phyloP scores from a whole-genome alignment of 352 stramenopile genomes.

The Globisporangium recalcitrans region DNA sequence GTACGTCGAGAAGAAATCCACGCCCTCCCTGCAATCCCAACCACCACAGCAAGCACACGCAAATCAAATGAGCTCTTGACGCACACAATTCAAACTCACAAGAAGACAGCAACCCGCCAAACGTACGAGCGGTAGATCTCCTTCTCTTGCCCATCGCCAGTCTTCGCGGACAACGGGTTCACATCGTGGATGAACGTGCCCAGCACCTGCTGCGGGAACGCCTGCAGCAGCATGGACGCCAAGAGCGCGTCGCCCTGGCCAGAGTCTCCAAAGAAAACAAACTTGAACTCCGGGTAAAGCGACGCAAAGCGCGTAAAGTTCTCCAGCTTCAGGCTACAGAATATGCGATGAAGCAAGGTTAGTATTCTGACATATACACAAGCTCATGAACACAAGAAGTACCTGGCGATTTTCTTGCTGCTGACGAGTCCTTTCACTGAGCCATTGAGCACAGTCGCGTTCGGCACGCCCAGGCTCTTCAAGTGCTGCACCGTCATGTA shows the following conservation, averaged over 20 bases:
- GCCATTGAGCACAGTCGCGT: slow-evolving; percentile 77
- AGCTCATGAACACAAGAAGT: neutral
- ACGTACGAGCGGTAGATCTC: slow-evolving; percentile 50
- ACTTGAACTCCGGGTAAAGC: slow-evolving; percentile 81
- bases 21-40: slow-evolving; percentile 38
- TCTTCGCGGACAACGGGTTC: slow-evolving; percentile 43
- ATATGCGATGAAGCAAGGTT: neutral
- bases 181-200: slow-evolving; percentile 81
- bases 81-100: neutral
- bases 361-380: neutral
- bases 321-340: slow-evolving; percentile 60
- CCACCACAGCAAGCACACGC: neutral
- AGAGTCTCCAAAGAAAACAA: slow-evolving; percentile 83
- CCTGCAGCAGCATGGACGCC: slow-evolving; percentile 52
- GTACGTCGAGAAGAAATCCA: slow-evolving; percentile 76
- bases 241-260: slow-evolving; percentile 74
- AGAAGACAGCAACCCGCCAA: neutral
- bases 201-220: slow-evolving; percentile 56
- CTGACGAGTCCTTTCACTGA: slow-evolving; percentile 76
- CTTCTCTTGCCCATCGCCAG: slow-evolving; percentile 64
- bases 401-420: slow-evolving; percentile 76
- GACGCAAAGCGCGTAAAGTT: slow-evolving; percentile 77
- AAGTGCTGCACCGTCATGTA: slow-evolving; percentile 80
- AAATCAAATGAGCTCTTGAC: slow-evolving; percentile 1
- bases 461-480: slow-evolving; percentile 64